Evolutionary conservation across 2,329 filamentous ascomycete genomes (phyloP), one percentile per base, ranked within the genome.

Genomic region (Blumeriella jaapii): DNA sequence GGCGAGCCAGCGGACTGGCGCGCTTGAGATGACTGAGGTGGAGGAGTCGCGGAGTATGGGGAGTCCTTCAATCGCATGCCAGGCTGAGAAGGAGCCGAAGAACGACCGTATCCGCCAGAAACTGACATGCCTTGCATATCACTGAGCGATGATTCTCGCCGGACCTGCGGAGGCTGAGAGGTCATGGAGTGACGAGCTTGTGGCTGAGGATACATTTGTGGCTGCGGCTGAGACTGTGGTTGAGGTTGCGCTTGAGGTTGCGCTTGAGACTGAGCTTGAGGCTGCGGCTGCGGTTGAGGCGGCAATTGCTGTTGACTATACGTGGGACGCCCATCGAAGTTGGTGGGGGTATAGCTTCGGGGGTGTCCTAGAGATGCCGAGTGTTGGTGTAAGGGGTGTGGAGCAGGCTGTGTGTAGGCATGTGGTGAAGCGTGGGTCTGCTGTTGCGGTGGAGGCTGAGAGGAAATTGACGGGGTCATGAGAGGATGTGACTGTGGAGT

Each of bases 331-430:
- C 20, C 36, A 13, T 55, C 53, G 31, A 52, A 54, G 11, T 40
- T 31, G 8, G 42, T 52, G 8, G 51, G 49, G 3, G 50, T 54
- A 33, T 50, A 55, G 33, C 48, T 53, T n/a, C 50, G 48, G 36
- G 44, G 14, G 6, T 48, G 42, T 6, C 49, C 50, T 19, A 54
- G 45, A 2, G 53, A 52, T 6, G 50, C 44, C 1, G 62, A 58
- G 38, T 74, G 75, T 44, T 73, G 71, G 13, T 66, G 62, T n/a
- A 51, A 31, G 6, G 44, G 70, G 13, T 66, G 62, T n/a, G 50
- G 32, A 5, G 67, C 62, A 5, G 69, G 68, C n/a, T 62, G 61
- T 14, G 60, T 59, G 37, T 55, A 57, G 37, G 65, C 61, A 41
- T 70, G 68, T 18, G 60, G 31, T 40, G 55, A 50, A 52, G 61